phyloP scores from a whole-genome alignment of 1,139 yeast genomes.

The Geotrichum europaeum region DNA sequence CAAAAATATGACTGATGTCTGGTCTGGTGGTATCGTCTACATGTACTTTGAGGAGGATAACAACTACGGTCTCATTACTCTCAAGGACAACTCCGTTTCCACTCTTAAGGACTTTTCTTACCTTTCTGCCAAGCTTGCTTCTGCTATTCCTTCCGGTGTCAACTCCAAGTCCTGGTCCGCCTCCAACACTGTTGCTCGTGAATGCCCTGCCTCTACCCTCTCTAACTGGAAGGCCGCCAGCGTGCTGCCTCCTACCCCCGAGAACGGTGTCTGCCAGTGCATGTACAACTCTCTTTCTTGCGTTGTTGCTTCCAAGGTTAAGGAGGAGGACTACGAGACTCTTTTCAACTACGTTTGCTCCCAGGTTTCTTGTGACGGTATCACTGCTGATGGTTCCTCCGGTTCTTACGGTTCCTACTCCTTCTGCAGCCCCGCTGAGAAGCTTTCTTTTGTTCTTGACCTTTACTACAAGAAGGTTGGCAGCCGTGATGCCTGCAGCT shows the following conservation, averaged over 20 bases:
- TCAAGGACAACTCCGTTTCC: slow-evolving; percentile 43
- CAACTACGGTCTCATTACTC: slow-evolving; percentile 71
- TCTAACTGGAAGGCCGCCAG: slow-evolving; percentile 50
- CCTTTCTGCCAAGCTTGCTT: not conserved
- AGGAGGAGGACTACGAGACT: slow-evolving; percentile 45
- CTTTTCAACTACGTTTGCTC: slow-evolving; percentile 50
- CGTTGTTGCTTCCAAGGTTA: slow-evolving; percentile 40
- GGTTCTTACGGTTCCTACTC: slow-evolving; percentile 47
- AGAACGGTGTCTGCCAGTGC: slow-evolving; percentile 54
- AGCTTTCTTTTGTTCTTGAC: slow-evolving; percentile 58
- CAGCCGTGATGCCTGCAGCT: slow-evolving; percentile 47
- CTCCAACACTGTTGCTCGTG: slow-evolving; percentile 41
- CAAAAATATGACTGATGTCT: slow-evolving; percentile 64
- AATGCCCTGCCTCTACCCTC: slow-evolving; percentile 47
- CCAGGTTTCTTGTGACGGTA: slow-evolving; percentile 19
- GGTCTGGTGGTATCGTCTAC: slow-evolving; percentile 90
- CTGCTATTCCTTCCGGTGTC: not conserved
- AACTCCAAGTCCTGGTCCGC: slow-evolving; percentile 37
- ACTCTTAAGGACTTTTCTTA: slow-evolving; percentile 54
- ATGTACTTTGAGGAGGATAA: slow-evolving; percentile 85
- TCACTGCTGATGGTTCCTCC: slow-evolving; percentile 26
- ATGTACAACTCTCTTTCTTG: slow-evolving; percentile 45
- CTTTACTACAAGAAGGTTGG: slow-evolving; percentile 47
- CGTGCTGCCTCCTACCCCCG: slow-evolving; percentile 63
- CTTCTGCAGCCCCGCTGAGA: slow-evolving; percentile 42